Base-by-base conservation (phyloP, 805 yeast species). In the Candida krabiensis region DNA sequence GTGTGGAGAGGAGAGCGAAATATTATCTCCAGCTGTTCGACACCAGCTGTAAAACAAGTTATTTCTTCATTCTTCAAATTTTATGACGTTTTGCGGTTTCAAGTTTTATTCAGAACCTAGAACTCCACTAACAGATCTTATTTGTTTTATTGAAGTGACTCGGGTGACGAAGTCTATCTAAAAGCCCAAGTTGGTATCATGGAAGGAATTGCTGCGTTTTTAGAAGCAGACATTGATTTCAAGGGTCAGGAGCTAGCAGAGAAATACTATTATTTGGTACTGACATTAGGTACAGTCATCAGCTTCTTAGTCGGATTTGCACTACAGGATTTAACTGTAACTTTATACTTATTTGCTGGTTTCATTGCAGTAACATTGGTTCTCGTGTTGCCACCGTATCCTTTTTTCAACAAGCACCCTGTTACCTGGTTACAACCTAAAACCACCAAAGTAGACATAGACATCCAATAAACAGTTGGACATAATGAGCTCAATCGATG, bases 381-480 rank as follows among this genome's bases (percentile, higher is more conserved):
- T 5, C 49, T 70, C 4, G 71, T 70, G 4, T 61, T 79, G 15
- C 87, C 88, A 21, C 71, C 83, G 18, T 84, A 81, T 70, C 70
- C 82, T 3, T 46, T 58, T 6, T 84, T 74, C 55, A 80, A 69
- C 35, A 63, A 66, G 48, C 57, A 73, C 41, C 76, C 75, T 23
- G 62, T 70, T 19, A 58, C 55, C 48, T 83, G 81, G 78, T 66
- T 75, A 24, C 47, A 54, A 30, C 40, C 16, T 22, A 9, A 30
- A 12, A 34, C 42, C 30, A 22, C 27, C 17, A 18, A 35, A 26
- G 41, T 43, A 30, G 39, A 46, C 19, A 44, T 51, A 15, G 45
- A 45, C 33, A 25, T 46, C 37, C 42, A 43, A 35, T 22, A 21
- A 50, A 44, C 48, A 37, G 50, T 29, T 28, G 26, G 19, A 15